phyloP scores from a whole-genome alignment of 1,284 basidiomycete genomes.

The Phylloboletellus chloephorus region DNA sequence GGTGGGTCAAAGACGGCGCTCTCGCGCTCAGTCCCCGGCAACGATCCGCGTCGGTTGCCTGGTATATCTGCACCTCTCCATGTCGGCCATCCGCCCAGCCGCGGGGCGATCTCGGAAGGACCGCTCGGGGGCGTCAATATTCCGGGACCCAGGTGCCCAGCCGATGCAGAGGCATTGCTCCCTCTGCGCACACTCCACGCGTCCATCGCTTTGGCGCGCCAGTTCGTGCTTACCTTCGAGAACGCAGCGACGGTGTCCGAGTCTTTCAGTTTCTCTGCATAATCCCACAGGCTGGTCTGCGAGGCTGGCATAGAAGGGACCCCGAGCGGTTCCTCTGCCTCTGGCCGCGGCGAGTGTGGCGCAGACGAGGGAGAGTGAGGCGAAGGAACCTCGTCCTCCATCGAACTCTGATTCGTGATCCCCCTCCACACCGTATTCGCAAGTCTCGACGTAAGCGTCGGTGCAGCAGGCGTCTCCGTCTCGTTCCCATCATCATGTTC shows the following conservation, averaged over 20 bases:
- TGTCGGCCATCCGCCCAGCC: conserved; percentile 14
- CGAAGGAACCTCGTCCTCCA: conserved; percentile 44
- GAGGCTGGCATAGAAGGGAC: conserved; percentile 10
- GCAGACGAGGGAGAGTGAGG: conserved; percentile 44
- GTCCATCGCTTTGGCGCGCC: conserved; percentile 55
- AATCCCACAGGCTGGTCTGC: conserved; percentile 50
- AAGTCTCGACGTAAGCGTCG: conserved; percentile 49
- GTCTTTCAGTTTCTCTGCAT: conserved; percentile 67
- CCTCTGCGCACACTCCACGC: conserved; percentile 36
- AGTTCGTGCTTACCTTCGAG: conserved; percentile 68
- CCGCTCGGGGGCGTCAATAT: conserved; percentile 13
- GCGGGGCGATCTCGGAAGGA: conserved; percentile 17
- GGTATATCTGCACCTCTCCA: not conserved
- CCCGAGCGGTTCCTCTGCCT: too few species aligned
- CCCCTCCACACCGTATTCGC: conserved; percentile 65
- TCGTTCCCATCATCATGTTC: conserved; percentile 40
- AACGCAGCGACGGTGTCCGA: conserved; percentile 65
- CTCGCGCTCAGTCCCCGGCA: conserved; percentile 39
- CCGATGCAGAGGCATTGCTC: conserved; percentile 9
- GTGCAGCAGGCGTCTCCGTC: conserved; percentile 36
- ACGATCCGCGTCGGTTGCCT: conserved; percentile 36
- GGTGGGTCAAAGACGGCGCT: conserved; percentile 46
- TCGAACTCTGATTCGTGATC: conserved; percentile 67
- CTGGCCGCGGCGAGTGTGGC: conserved; percentile 29
- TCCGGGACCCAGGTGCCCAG: conserved; percentile 5